A percentile compares a stretch with the other conserved stretches of the same genome.
Conservation (phyloP, 169 alveolate species). For the Plasmodium gallinaceum region DNA sequence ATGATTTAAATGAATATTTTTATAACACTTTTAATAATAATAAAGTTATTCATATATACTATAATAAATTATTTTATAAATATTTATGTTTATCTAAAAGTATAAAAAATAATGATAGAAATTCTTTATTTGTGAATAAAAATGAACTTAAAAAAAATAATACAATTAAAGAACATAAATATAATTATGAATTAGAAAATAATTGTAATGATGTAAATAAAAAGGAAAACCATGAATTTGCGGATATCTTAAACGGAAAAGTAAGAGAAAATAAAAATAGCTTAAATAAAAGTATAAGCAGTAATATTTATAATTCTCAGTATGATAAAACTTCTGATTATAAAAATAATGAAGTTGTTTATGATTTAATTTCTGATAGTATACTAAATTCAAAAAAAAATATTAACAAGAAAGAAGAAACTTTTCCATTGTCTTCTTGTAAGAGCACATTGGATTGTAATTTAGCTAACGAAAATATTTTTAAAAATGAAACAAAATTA, state of each 20-base stretch:
- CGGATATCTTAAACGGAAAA: constrained; percentile 26
- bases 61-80: constrained; percentile 27
- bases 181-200: constrained; percentile 26
- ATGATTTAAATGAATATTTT: constrained; percentile 1
- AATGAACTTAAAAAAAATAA: not conserved
- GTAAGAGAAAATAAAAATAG: constrained; percentile 1
- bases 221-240: constrained; percentile 19
- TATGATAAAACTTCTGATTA: not conserved
- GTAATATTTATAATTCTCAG: not conserved
- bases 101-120: not conserved
- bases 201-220: constrained; percentile 14
- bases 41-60: constrained; percentile 6
- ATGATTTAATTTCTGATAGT: constrained; percentile 1
- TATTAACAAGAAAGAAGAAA: too few species aligned
- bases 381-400: not conserved
- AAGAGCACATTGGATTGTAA: too few species aligned
- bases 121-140: not conserved
- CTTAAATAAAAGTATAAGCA: not conserved
- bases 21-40: not conserved
- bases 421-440: too few species aligned
- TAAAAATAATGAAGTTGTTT: not conserved
- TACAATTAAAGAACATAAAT: constrained; percentile 10
- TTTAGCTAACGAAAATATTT: too few species aligned
- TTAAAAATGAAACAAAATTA: too few species aligned
- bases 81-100: constrained; percentile 15